Evolutionary conservation across 306 rosid genomes (phyloP).

Genomic region (Bauhinia variegata): DNA sequence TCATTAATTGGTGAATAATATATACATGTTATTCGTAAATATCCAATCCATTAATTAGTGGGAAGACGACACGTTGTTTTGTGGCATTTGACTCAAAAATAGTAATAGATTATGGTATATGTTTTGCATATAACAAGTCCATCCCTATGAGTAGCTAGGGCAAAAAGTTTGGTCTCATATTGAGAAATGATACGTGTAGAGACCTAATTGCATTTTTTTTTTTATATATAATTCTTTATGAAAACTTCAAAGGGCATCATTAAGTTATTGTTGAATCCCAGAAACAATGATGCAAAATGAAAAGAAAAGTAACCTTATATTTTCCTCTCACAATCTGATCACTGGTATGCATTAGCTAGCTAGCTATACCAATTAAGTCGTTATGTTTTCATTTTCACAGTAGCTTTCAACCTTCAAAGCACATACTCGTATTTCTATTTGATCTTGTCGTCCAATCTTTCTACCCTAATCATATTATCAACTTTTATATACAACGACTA

Average conservation of each 20-base stretch:
- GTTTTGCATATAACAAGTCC: slow-evolving; percentile 17
- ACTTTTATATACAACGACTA: neutral
- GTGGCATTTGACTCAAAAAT: slow-evolving; percentile 3
- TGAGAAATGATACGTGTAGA: too few species aligned
- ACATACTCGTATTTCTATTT: slow-evolving; percentile 47
- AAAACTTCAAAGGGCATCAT: slow-evolving; percentile 38
- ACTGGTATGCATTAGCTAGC: slow-evolving; percentile 34
- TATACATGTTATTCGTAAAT: too few species aligned
- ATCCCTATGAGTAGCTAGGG: slow-evolving; percentile 16
- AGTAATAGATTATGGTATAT: slow-evolving; percentile 14
- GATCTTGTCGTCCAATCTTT: slow-evolving; percentile 35
- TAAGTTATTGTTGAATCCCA: slow-evolving; percentile 37
- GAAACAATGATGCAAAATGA: slow-evolving; percentile 46
- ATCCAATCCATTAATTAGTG: too few species aligned
- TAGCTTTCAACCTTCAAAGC: slow-evolving; percentile 33
- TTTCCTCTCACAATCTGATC: slow-evolving; percentile 40
- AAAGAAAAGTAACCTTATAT: slow-evolving; percentile 40
- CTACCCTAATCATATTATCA: slow-evolving; percentile 40
- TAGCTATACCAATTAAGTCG: slow-evolving; percentile 36
- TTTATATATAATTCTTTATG: neutral
- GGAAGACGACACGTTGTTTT: too few species aligned
- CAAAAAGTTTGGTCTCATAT: neutral
- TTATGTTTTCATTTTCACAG: slow-evolving; percentile 49
- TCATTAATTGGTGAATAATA: too few species aligned
- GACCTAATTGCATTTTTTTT: too few species aligned